Evolutionary conservation across 176 grass and related monocot genomes (phyloP).

Genomic region (Alloteropsis semialata): DNA sequence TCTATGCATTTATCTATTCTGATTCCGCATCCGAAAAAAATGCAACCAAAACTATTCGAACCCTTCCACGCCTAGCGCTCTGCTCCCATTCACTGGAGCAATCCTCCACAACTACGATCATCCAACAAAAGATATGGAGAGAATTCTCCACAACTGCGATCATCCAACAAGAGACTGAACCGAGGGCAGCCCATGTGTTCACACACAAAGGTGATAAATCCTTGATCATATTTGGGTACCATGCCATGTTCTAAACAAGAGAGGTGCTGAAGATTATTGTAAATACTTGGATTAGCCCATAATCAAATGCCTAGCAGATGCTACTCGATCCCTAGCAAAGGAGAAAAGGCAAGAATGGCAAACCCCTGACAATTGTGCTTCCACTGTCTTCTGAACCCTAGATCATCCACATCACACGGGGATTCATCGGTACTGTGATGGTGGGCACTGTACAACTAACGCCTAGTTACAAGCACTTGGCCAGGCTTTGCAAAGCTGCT

Average conservation of each 20-base stretch:
- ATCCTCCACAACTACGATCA: too few relatives aligned
- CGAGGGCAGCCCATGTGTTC: background rate
- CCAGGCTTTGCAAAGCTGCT: background rate
- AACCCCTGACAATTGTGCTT: conserved; percentile 21
- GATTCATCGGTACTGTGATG: conserved; percentile 4
- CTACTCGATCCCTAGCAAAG: conserved; percentile 15
- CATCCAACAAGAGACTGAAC: background rate
- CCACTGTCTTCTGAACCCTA: conserved; percentile 39
- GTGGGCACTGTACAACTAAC: conserved; percentile 45
- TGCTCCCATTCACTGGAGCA: too few relatives aligned
- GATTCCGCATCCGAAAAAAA: too few relatives aligned
- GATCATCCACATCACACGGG: conserved; percentile 36
- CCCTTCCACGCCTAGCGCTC: too few relatives aligned
- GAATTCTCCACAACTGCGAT: background rate
- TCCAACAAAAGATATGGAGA: too few relatives aligned
- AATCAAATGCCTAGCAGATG: conserved; percentile 41
- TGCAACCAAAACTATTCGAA: too few relatives aligned
- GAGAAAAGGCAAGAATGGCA: conserved; percentile 9
- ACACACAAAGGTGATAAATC: background rate
- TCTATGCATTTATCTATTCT: too few relatives aligned
- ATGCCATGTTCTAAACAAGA: conserved; percentile 18
- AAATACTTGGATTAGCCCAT: conserved; percentile 26
- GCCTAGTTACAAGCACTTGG: conserved; percentile 17
- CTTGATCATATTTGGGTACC: conserved; percentile 12
- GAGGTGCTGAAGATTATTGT: conserved; percentile 20